Conservation (phyloP, 192 early-diverging fungal species). For the Borealophlyctis nickersoniae region DNA sequence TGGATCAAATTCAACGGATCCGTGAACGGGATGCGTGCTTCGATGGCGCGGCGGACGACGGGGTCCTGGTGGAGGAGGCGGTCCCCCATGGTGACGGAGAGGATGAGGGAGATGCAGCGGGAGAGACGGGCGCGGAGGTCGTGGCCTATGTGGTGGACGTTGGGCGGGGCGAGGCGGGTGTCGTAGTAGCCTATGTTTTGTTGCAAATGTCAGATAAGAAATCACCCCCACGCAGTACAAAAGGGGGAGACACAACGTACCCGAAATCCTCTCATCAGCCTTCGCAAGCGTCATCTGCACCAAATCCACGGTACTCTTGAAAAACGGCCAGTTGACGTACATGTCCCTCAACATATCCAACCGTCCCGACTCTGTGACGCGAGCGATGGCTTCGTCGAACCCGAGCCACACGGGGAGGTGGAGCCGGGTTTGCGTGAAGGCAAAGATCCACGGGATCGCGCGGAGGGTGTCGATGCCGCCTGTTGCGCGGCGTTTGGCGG, state of each 20-base stretch:
- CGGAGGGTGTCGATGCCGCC: conserved; percentile 37
- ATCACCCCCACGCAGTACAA: neutral
- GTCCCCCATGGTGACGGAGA: conserved; percentile 14
- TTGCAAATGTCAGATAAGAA: neutral
- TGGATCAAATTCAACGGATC: conserved; percentile 32
- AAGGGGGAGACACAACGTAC: conserved; percentile 5
- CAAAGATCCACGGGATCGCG: conserved; percentile 41
- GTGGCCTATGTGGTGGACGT: conserved; percentile 14
- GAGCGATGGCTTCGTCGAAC: conserved; percentile 25
- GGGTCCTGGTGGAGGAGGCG: conserved; percentile 29
- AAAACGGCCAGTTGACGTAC: conserved; percentile 40
- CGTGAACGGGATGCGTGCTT: conserved; percentile 33
- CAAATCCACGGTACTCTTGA: conserved; percentile 28
- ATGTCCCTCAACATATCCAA: conserved; percentile 26
- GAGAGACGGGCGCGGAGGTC: conserved; percentile 19
- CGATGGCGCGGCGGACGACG: conserved; percentile 36
- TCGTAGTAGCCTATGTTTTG: conserved; percentile 30
- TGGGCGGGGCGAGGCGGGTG: conserved; percentile 13
- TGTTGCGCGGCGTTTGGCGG: conserved; percentile 22
- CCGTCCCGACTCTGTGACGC: conserved; percentile 21
- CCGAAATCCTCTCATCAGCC: conserved; percentile 21
- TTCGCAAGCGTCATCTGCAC: conserved; percentile 31
- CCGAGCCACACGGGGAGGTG: conserved; percentile 39
- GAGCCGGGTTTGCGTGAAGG: conserved; percentile 33
- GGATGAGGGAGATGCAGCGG: conserved; percentile 15